These are phyloP conservation scores for Athelia psychrophila DNA, from an alignment of 1,284 basidiomycete species.

Conservation along the genomic window DNA sequence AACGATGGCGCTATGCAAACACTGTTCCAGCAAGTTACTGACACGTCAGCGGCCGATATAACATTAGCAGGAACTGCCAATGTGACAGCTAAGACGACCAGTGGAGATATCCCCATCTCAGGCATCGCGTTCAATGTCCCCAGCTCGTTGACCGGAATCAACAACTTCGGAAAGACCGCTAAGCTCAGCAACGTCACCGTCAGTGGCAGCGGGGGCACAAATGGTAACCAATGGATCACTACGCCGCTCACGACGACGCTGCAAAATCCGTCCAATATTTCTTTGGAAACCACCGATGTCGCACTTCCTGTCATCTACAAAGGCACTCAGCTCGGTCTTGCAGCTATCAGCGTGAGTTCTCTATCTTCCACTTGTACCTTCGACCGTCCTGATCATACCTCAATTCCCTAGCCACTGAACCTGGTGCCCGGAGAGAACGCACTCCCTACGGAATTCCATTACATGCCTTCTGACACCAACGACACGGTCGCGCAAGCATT, in stretches of 20 bases:
- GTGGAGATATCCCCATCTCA: constrained; percentile 66
- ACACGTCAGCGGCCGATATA: constrained; percentile 43
- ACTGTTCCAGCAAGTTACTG: constrained; percentile 60
- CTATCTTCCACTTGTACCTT: not conserved
- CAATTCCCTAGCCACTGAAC: constrained; percentile 45
- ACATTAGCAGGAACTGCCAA: constrained; percentile 56
- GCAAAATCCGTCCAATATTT: constrained; percentile 68
- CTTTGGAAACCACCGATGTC: constrained; percentile 57
- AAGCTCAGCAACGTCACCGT: constrained; percentile 52
- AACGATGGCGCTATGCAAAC: constrained; percentile 53
- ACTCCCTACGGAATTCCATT: constrained; percentile 62
- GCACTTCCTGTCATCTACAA: constrained; percentile 61
- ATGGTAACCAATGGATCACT: constrained; percentile 52
- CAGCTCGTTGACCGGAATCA: constrained; percentile 52
- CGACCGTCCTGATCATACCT: constrained; percentile 2
- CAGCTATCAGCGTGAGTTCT: constrained; percentile 52
- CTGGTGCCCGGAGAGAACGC: constrained; percentile 59
- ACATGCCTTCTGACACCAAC: constrained; percentile 61
- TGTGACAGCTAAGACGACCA: constrained; percentile 60
- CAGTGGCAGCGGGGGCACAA: constrained; percentile 56
- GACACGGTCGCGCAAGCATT: constrained; percentile 62
- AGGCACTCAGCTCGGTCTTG: constrained; percentile 51
- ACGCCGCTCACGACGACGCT: constrained; percentile 52
- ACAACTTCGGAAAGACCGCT: constrained; percentile 50
- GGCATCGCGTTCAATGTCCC: constrained; percentile 64